Evolutionary conservation across 2,329 filamentous ascomycete species (phyloP), one percentile per base, ranked within the genome.

Genomic region (Trichoderma cornu-damae): DNA sequence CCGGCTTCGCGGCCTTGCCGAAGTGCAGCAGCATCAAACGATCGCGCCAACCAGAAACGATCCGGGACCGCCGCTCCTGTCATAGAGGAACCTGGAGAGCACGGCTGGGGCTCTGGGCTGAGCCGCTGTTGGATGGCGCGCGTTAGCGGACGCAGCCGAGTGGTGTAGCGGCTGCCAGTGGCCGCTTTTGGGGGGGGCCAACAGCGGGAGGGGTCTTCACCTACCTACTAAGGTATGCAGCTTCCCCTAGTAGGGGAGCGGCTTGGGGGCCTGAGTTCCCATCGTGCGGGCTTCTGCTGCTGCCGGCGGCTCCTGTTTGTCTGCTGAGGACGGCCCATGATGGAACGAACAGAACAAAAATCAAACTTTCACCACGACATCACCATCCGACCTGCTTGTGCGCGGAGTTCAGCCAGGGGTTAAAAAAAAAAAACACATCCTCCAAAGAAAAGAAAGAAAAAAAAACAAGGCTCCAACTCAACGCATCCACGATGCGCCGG

Each of bases 1-100:
- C 14, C 30, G 8, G 20, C 30, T 9, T 55, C 42, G 16, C 38
- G 24, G 2, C 32, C 42, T 3, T 28, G 20, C 16, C 22, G 26
- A 28, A 6, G 22, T 22, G 24, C 42, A 26, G 40, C 16, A 18
- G 42, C 51, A 55, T 47, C 16, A 26, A 46, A 55, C 22, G 38
- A 58, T 44, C 47, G 32, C 16, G 56, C 57, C 52, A 59, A n/a
- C 57, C 11, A 59, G 43, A n/a, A n/a, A 18, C 57, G 57, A 57
- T 59, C 57, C 12, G 44, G 26, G 16, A 57, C 18, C n/a, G 30
- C 22, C 34, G 46, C 44, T 56, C 20, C 43, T 50, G 35, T 59
- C 51, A 35, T 59, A 32, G 28, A 59, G 35, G 24, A 56, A 59
- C 22, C 44, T 30, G 28, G 28, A 32, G 43, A 59, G 35, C 51